A percentile compares a stretch with the other conserved stretches of the same genome.
These are phyloP conservation scores for Syncephalastrum contaminatum DNA, from an alignment of 371 early-diverging fungal species.

Conservation along the genomic window DNA sequence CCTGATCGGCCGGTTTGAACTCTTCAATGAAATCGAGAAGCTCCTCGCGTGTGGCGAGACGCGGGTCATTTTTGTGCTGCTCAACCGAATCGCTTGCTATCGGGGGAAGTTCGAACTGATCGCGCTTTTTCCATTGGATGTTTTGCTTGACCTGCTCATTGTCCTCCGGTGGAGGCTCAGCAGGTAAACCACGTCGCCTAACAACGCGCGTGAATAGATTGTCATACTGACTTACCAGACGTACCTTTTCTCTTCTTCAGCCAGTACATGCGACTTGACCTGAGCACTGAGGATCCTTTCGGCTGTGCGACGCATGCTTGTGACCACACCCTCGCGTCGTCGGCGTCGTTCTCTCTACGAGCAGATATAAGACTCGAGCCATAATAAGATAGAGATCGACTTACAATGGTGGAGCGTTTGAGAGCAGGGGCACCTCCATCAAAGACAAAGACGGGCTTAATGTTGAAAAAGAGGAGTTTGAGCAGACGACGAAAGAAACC, in stretches of 20 bases:
- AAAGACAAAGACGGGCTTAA: slow-evolving; percentile 95
- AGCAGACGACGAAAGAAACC: slow-evolving; percentile 94
- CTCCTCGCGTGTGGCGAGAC: slow-evolving; percentile 67
- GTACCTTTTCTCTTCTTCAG: slow-evolving; percentile 50
- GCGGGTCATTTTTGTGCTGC: slow-evolving; percentile 49
- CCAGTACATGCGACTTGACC: slow-evolving; percentile 62
- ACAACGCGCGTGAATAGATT: slow-evolving; percentile 9
- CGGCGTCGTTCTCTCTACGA: slow-evolving; percentile 56
- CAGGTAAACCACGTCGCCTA: too few species aligned
- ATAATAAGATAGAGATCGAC: slow-evolving; percentile 7
- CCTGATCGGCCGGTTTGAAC: slow-evolving; percentile 54
- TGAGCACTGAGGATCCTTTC: slow-evolving; percentile 80
- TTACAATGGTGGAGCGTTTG: slow-evolving; percentile 78
- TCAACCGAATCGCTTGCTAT: not conserved
- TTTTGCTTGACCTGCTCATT: slow-evolving; percentile 19
- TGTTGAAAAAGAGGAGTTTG: slow-evolving; percentile 89
- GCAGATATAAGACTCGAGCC: slow-evolving; percentile 1
- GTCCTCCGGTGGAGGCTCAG: slow-evolving; percentile 11
- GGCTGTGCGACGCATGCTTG: slow-evolving; percentile 70
- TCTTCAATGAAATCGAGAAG: slow-evolving; percentile 56
- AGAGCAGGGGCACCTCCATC: slow-evolving; percentile 90
- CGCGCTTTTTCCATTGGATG: slow-evolving; percentile 36
- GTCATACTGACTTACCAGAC: not conserved
- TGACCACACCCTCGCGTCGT: slow-evolving; percentile 52
- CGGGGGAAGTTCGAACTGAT: slow-evolving; percentile 75